Conservation (phyloP, 768 basidiomycete genomes). For the Tylopilus sp. region DNA sequence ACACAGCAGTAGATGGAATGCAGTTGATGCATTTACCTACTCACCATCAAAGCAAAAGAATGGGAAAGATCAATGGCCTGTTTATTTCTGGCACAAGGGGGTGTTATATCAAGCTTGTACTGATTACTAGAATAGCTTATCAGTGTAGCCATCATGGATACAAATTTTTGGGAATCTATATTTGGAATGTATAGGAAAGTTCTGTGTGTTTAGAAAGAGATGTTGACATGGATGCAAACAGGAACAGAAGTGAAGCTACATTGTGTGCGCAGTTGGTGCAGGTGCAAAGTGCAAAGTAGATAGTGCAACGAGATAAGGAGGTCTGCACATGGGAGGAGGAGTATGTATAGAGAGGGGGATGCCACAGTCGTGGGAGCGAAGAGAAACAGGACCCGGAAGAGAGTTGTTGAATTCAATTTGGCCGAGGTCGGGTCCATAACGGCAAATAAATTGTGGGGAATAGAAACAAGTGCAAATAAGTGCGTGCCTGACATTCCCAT, state of each 20-base stretch:
- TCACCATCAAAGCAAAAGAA: slow-evolving; percentile 2
- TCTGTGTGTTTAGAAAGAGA: background rate
- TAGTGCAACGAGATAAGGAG: background rate
- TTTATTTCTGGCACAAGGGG: background rate
- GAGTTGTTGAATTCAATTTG: slow-evolving; percentile 3
- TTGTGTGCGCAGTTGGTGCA: background rate
- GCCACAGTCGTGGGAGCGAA: background rate
- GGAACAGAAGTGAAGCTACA: no score
- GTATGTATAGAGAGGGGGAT: no score
- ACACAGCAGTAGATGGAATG: background rate
- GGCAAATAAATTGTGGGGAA: slow-evolving; percentile 24
- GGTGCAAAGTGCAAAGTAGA: no score
- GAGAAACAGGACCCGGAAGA: background rate
- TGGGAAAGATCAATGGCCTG: background rate
- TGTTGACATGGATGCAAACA: no score
- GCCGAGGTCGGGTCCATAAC: slow-evolving; percentile 14
- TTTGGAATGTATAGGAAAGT: background rate
- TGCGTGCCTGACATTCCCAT: slow-evolving; percentile 27
- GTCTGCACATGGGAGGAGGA: background rate
- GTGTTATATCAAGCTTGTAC: background rate
- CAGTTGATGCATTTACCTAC: background rate
- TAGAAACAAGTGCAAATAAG: slow-evolving; percentile 12
- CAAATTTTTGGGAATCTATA: background rate
- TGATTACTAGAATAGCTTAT: slow-evolving; percentile 2
- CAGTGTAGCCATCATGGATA: background rate